Percentiles rank a stretch among this genome's conserved stretches.
These are phyloP conservation scores for Sordariomycetes sp. DNA, from an alignment of 2,329 filamentous ascomycete genomes.

Conservation along the genomic window DNA sequence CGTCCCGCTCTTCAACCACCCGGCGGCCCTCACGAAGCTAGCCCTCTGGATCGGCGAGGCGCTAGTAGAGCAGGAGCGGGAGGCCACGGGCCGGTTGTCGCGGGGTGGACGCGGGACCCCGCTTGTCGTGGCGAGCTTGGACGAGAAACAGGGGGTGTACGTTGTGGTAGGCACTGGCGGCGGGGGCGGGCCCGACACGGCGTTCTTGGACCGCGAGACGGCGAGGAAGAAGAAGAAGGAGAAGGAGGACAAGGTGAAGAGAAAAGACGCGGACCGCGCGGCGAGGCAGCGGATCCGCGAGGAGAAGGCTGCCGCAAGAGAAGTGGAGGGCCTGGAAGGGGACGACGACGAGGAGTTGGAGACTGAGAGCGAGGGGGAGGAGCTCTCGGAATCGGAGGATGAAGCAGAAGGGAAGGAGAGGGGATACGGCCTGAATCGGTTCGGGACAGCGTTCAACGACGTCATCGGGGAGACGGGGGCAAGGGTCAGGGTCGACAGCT, in stretches of 20 bases:
- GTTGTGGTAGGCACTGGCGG: constrained; percentile 88
- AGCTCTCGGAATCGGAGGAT: constrained; percentile 36
- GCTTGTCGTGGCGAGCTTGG: constrained; percentile 79
- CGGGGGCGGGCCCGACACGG: constrained; percentile 64
- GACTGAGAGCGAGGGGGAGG: constrained; percentile 28
- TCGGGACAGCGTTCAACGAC: constrained; percentile 91
- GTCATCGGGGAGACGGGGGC: constrained; percentile 87
- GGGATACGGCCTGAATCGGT: constrained; percentile 74
- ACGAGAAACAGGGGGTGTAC: constrained; percentile 80
- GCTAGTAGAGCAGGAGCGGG: constrained; percentile 77
- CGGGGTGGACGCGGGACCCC: constrained; percentile 67
- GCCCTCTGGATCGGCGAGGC: constrained; percentile 93
- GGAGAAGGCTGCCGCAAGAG: constrained; percentile 49
- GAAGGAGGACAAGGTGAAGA: constrained; percentile 51
- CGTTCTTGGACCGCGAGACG: constrained; percentile 56
- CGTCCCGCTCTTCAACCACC: constrained; percentile 82
- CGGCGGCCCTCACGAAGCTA: constrained; percentile 84
- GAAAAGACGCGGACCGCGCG: constrained; percentile 45
- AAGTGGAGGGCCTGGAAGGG: constrained; percentile 16
- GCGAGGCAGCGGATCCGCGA: constrained; percentile 48
- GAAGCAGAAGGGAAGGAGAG: constrained; percentile 44
- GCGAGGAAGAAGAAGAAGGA: constrained; percentile 53
- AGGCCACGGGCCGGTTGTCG: constrained; percentile 56
- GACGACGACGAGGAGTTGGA: constrained; percentile 39
- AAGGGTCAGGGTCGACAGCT: constrained; percentile 84